Base-by-base conservation (phyloP, 768 basidiomycete genomes). In the Saitozyma podzolica region DNA sequence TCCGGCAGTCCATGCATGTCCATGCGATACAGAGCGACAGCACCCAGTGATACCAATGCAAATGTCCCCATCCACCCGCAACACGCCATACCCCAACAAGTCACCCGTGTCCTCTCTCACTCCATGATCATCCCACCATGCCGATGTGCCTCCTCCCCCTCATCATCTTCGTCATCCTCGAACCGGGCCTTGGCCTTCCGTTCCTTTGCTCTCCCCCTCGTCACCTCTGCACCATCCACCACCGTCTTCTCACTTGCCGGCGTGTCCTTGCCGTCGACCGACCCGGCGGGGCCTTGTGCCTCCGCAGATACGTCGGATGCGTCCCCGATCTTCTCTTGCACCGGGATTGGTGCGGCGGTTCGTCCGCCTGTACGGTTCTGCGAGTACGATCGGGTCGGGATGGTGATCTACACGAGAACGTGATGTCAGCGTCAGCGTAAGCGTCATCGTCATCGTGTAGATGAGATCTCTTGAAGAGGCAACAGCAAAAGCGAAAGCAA, bases 151-250 rank as follows among this genome's bases (percentile, higher is more conserved):
- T 79, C 80, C 68, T 87, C 88, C 82, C 92, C 91, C 80, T 94
- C 92, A 65, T 92, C 92, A 77, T 92, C 92, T 51, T 87, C 91
- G 70, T 89, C 90, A 84, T 88, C 90, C 84, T 89, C 91, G 67
- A 89, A 91, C 65, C 92, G 93, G 50, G 91, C 91, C 67, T 88
- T 88, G 63, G 90, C 91, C 78, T 94, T 91, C 89, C 96, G 97
- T 82, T 95, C 88, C 91, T 98, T 97, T 80, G 95, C 92, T 72
- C 95, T 94, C 45, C 45, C n/a, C n/a, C 13, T 47, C 45, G 45
- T 47, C 2, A 17, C 13, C 45, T 13, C 13, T 13, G 45, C 13
- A 47, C n/a, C 13, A 47, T 17, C 45, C 13, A 17, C 45, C 45
- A 47, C 45, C n/a, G 45, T 47, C 45, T 47, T 47, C 45, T 47